phyloP scores from a whole-genome alignment of 352 stramenopile species.

The Phytophthora rubi region DNA sequence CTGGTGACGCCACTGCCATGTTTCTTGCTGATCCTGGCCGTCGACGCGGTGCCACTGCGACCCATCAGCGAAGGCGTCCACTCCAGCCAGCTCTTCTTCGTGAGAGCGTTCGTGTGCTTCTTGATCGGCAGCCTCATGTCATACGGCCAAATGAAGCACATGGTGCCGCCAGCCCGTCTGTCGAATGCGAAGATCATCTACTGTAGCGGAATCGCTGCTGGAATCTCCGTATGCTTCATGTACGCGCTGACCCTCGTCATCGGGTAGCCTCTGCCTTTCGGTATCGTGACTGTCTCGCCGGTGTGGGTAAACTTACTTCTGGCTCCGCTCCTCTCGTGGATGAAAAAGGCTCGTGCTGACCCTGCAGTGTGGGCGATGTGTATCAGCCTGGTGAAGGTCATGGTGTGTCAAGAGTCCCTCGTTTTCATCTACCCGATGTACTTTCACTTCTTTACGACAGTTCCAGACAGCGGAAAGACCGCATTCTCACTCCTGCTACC shows the following conservation, averaged over 20 bases:
- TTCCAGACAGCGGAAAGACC: slow-evolving; percentile 8
- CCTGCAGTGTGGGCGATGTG: not conserved
- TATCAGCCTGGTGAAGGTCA: slow-evolving; percentile 11
- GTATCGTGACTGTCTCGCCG: slow-evolving; percentile 16
- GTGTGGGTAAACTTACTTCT: slow-evolving; percentile 6
- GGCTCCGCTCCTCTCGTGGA: not conserved
- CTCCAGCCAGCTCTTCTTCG: slow-evolving; percentile 8
- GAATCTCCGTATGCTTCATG: not conserved
- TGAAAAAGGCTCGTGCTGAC: slow-evolving; percentile 6
- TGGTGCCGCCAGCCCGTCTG: not conserved
- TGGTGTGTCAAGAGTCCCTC: slow-evolving; percentile 7
- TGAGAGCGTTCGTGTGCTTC: slow-evolving; percentile 9
- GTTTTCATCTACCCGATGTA: slow-evolving; percentile 35
- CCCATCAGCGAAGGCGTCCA: slow-evolving; percentile 2
- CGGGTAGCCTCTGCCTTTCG: slow-evolving; percentile 43
- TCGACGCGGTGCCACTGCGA: not conserved
- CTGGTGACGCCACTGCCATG: not conserved
- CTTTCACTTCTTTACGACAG: slow-evolving; percentile 24
- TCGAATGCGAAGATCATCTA: not conserved
- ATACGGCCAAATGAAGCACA: slow-evolving; percentile 14
- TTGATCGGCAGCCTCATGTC: slow-evolving; percentile 5
- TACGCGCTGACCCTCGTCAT: slow-evolving; percentile 17
- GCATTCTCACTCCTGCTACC: slow-evolving; percentile 33
- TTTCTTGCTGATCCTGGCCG: not conserved
- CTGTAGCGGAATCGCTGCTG: slow-evolving; percentile 1